Evolutionary conservation across 164 flowering plant genomes (phyloP), one percentile per base, ranked within the genome.

Genomic region (Berberis thunbergii): DNA sequence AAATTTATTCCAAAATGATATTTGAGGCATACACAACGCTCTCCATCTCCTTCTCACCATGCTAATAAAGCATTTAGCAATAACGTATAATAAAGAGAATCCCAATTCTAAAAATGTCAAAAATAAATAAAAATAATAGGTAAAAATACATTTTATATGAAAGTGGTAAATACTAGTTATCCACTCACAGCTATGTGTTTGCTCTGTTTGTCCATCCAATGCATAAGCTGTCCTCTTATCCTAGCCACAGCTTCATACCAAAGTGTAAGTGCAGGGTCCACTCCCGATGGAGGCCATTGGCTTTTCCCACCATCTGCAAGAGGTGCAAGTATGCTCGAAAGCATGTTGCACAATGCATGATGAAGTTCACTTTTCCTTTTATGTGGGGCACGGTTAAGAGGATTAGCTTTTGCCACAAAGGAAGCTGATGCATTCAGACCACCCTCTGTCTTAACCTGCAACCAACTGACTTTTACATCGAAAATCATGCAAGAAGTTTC

Each of bases 171-270:
- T 10, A 7, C 4, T 57, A 62, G 3, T 4, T 10, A 63, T 64
- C 66, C 67, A 76, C 97, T 85, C 75, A 94, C 99, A 72, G 93
- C 77, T 59, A 94, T 83, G 73, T 94, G 97, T 78, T 94, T 94
- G 82, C 92, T 94, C 75, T 94, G 96, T 74, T 91, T 94, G 73
- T 94, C 99, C 96, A 91, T 95, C 99, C 99, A 95, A 72, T 84
- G 82, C 74, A 83, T 73, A 59, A 95, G 96, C 62, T 84, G 87
- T 39, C 48, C 78, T 74, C 97, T 79, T 58, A 95, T 95, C 56
- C 92, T 82, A 56, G 87, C 91, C 68, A 95, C 94, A 67, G 99
- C 99, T 60, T 95, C 99, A 76, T 95, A 95, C 99, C 97, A 95
- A 46, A 95, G 65, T 42, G 84, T 82, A 65, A 94, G 84, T 52